Evolutionary conservation across 495 filamentous ascomycete species (phyloP).

Genomic region (Cetradonia linearis): DNA sequence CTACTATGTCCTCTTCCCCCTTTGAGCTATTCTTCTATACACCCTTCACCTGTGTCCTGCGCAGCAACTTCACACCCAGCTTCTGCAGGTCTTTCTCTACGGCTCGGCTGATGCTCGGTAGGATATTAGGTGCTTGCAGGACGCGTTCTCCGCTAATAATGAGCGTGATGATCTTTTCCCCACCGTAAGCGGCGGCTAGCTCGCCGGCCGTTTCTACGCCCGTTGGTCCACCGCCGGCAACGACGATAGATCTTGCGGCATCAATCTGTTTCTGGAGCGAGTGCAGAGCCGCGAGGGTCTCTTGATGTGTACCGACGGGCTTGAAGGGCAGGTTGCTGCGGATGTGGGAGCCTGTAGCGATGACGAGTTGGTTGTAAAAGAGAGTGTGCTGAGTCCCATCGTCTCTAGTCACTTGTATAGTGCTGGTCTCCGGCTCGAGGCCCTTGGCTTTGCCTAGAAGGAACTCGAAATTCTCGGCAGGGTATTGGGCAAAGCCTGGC

Average conservation of each 20-base stretch:
- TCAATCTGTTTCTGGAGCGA: slow-evolving; percentile 38
- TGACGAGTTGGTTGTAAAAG: slow-evolving; percentile 45
- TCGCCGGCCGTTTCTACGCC: slow-evolving; percentile 57
- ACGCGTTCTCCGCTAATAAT: slow-evolving; percentile 23
- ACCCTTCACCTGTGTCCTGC: slow-evolving; percentile 8
- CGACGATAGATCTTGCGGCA: slow-evolving; percentile 47
- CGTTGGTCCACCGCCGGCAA: slow-evolving; percentile 58
- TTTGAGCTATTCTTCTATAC: slow-evolving; percentile 2
- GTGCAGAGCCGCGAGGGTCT: slow-evolving; percentile 36
- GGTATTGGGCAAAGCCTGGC: slow-evolving; percentile 42
- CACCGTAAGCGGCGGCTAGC: slow-evolving; percentile 32
- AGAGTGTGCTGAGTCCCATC: slow-evolving; percentile 27
- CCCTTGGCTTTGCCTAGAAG: slow-evolving; percentile 42
- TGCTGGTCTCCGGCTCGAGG: slow-evolving; percentile 39
- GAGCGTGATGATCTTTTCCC: slow-evolving; percentile 37
- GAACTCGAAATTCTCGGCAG: slow-evolving; percentile 42
- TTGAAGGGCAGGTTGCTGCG: slow-evolving; percentile 43
- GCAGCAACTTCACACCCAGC: slow-evolving; percentile 13
- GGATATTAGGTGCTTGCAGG: slow-evolving; percentile 7
- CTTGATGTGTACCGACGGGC: slow-evolving; percentile 29
- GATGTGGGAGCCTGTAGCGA: slow-evolving; percentile 43
- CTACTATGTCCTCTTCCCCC: neutral
- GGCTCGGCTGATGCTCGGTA: neutral
- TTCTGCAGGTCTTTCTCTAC: slow-evolving; percentile 15
- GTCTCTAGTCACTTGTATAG: slow-evolving; percentile 30